Base-by-base conservation (phyloP, 179 eudicot genomes). In the Silene coronaria region DNA sequence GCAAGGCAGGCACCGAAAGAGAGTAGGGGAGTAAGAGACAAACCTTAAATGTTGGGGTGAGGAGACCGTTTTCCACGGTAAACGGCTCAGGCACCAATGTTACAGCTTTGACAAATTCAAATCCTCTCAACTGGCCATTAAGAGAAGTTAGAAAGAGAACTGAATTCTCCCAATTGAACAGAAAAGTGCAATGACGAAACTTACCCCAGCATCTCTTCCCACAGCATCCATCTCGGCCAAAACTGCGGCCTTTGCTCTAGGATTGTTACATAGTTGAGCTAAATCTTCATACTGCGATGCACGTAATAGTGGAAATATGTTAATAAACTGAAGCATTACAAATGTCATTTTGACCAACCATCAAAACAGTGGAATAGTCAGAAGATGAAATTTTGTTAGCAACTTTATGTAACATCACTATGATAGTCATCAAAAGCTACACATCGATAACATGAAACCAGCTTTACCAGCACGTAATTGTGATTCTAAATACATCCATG, bases 161-260 rank as follows among this genome's bases (percentile, higher is more conserved):
- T 22, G 5, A 19, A 4, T 71, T 3, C 36, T 21, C 14, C 55
- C 63, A 42, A 46, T n/a, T 22, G 22, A 19, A 23, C 74, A 10
- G 32, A 65, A 53, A 61, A 8, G 42, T 70, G 66, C n/a, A 38
- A 60, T 4, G 2, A 59, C 36, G n/a, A 22, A 63, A 72, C 74
- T 75, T 82, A 92, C 97, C 88, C 85, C 91, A 65, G 97, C 96
- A 78, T 92, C 93, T 80, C 86, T 88, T 74, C 91, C 97, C 5
- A 85, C 75, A 61, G 83, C 89, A 89, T 95, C 99, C 97, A 95
- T 87, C 16, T 95, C 97, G 59, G 96, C 91, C 22, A 90, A 88
- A 80, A 92, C 97, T 71, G 97, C 97, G 73, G 97, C 97, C 82
- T 81, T 89, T 68, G 91, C 90, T 85, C 97, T 87, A 79, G 84